phyloP scores from a whole-genome alignment of 2,329 filamentous ascomycete species.

The Botrytis elliptica region DNA sequence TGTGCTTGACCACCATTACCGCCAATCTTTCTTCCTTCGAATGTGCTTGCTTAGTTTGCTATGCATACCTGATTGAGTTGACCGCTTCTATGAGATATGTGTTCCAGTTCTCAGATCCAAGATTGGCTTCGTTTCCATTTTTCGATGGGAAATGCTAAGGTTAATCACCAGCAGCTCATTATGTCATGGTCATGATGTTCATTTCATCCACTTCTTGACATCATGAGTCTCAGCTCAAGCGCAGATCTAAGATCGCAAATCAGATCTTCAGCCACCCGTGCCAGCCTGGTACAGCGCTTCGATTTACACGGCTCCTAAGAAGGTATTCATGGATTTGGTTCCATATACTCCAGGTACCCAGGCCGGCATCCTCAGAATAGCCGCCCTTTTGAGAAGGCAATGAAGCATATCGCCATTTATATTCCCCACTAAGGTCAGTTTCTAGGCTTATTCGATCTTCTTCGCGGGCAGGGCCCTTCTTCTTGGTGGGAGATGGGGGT shows the following conservation, averaged over 20 bases:
- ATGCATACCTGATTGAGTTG: not conserved
- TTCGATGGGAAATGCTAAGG: not conserved
- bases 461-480: not conserved
- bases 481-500: not conserved
- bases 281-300: not conserved
- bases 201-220: slow-evolving; percentile 1
- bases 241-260: not conserved
- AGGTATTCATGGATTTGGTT: not conserved
- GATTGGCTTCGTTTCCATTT: not conserved
- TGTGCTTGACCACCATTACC: not conserved
- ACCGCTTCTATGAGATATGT: not conserved
- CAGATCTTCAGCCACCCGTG: not conserved
- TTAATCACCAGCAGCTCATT: not conserved
- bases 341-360: not conserved
- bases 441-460: not conserved
- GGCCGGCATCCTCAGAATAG: not conserved
- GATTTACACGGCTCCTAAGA: not conserved
- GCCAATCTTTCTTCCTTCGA: not conserved
- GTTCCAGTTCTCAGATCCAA: not conserved
- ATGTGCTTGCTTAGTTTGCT: not conserved
- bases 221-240: not conserved
- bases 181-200: not conserved
- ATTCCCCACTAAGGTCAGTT: not conserved
- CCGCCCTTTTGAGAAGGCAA: not conserved
- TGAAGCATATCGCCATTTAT: not conserved